A percentile compares a stretch with the other conserved stretches of the same genome.
Conservation (phyloP, 108 stramenopile species). For the Cyclotella atomus region DNA sequence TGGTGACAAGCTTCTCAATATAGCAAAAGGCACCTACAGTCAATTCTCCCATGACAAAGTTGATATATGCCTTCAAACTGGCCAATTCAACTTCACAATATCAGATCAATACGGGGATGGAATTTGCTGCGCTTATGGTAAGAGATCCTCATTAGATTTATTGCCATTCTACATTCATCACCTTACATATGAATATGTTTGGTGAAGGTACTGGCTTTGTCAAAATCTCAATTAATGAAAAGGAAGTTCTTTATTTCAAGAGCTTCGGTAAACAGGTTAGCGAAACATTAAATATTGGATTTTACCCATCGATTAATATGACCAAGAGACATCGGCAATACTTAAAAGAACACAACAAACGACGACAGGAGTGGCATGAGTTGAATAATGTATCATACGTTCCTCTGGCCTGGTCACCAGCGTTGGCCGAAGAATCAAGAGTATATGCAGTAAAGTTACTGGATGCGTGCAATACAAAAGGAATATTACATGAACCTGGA, state of each 20-base stretch:
- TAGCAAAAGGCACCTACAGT: constrained; percentile 24
- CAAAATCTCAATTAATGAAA: constrained; percentile 31
- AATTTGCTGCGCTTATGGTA: constrained; percentile 37
- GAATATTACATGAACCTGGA: constrained; percentile 38
- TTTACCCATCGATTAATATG: constrained; percentile 30
- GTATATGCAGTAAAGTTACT: constrained; percentile 48
- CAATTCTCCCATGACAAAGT: constrained; percentile 10
- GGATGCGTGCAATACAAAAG: constrained; percentile 31
- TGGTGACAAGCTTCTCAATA: constrained; percentile 6
- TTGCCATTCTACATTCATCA: too few relatives aligned
- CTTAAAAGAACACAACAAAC: constrained; percentile 41
- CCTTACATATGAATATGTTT: too few relatives aligned
- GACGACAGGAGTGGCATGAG: constrained; percentile 48
- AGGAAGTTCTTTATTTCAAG: constrained; percentile 15
- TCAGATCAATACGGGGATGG: constrained; percentile 49
- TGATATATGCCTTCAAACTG: constrained; percentile 28
- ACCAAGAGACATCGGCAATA: constrained; percentile 33
- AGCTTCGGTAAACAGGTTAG: constrained; percentile 9
- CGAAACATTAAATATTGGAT: constrained; percentile 37
- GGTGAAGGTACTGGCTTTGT: too few relatives aligned
- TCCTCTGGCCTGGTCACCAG: constrained; percentile 37
- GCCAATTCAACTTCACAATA: constrained; percentile 39
- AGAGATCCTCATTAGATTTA: too few relatives aligned
- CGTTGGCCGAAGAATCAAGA: constrained; percentile 21
- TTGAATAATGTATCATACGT: constrained; percentile 38